Conservation (phyloP, 306 rosid genomes). For the Erythrophleum fordii region DNA sequence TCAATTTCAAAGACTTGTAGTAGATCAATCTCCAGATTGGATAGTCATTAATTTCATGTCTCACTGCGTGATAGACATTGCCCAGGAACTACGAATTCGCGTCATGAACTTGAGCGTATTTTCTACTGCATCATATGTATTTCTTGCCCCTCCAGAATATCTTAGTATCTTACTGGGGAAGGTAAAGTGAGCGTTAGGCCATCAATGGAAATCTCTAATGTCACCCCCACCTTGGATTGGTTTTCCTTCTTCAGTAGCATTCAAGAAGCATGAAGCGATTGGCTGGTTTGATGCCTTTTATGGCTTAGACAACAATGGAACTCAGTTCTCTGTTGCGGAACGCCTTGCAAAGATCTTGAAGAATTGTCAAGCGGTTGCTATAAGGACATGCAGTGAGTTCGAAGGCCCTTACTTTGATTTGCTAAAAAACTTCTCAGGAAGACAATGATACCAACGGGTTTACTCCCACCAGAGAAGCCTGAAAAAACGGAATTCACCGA, state of each 20-base stretch:
- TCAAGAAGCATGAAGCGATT: not conserved
- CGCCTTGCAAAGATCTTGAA: not conserved
- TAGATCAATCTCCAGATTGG: not conserved
- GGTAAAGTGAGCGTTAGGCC: not conserved
- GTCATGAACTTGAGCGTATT: too few species aligned
- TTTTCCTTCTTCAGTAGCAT: slow-evolving; percentile 5
- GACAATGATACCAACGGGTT: too few species aligned
- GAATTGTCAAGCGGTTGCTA: not conserved
- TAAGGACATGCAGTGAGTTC: too few species aligned
- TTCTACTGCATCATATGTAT: too few species aligned
- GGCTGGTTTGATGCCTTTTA: not conserved
- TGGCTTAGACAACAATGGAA: not conserved
- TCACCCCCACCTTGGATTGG: not conserved
- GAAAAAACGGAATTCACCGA: too few species aligned
- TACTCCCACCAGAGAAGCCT: too few species aligned
- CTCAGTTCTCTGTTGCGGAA: not conserved
- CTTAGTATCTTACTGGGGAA: not conserved
- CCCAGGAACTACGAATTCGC: too few species aligned
- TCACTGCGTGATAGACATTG: not conserved
- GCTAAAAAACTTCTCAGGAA: too few species aligned
- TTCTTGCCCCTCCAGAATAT: too few species aligned
- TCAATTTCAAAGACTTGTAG: not conserved
- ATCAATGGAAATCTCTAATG: not conserved
- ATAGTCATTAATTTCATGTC: too few species aligned
- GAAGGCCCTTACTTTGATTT: too few species aligned